Percentiles rank a stretch among this genome's conserved stretches.
Evolutionary conservation across 768 basidiomycete genomes (phyloP).

Genomic region (Psilocybe sp.): DNA sequence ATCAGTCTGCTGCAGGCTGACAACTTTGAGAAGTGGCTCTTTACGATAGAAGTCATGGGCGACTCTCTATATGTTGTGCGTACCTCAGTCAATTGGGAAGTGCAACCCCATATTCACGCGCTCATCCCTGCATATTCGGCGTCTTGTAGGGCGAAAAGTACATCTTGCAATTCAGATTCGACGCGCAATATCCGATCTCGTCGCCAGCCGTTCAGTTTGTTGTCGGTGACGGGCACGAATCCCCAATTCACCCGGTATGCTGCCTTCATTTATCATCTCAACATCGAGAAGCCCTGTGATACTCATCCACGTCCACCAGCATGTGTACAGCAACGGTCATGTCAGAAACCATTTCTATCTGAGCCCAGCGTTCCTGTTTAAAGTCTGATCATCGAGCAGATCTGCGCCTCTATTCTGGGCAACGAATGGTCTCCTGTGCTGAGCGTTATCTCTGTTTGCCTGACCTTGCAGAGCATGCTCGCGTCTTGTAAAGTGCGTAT

Average conservation of each 20-base stretch:
- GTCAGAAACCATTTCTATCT: constrained; percentile 36
- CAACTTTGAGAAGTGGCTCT: constrained; percentile 74
- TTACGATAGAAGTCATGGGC: constrained; percentile 81
- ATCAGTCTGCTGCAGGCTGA: constrained; percentile 74
- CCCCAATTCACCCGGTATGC: constrained; percentile 81
- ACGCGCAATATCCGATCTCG: constrained; percentile 79
- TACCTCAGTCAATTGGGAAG: neutral
- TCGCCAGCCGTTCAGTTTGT: constrained; percentile 88
- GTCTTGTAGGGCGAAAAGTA: constrained; percentile 64
- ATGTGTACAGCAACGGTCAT: constrained; percentile 87
- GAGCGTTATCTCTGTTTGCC: constrained; percentile 76
- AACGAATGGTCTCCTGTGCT: constrained; percentile 90
- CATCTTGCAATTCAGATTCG: constrained; percentile 80
- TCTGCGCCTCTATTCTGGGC: constrained; percentile 87
- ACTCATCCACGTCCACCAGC: constrained; percentile 37
- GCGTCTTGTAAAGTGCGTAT: constrained; percentile 79
- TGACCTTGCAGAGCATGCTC: constrained; percentile 90
- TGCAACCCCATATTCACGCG: neutral
- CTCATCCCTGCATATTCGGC: neutral
- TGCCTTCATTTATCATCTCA: neutral
- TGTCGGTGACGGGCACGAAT: constrained; percentile 54
- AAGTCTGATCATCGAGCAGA: constrained; percentile 37
- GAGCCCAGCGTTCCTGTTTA: neutral
- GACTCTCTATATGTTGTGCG: constrained; percentile 74
- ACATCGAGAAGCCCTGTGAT: constrained; percentile 8